Base-by-base conservation (phyloP, 2,329 filamentous ascomycete species). In the Thermoascus crustaceus region DNA sequence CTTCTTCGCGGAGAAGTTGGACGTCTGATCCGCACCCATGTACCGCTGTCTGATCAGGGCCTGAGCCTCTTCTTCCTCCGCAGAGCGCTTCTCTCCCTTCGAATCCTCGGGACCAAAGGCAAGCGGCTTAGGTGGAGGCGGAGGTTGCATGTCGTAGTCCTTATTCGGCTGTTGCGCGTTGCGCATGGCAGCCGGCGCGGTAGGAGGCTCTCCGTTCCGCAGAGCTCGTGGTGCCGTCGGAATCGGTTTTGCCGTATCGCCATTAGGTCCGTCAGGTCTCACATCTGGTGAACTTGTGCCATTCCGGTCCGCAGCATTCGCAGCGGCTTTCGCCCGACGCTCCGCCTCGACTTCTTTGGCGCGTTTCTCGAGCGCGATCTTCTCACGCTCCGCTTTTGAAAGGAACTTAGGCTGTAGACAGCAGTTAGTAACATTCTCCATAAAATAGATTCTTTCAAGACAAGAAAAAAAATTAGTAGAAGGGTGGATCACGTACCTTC, bases 1-100 rank as follows among this genome's bases (percentile, higher is more conserved):
- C 73, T 96, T 98, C 67, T 91, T 85, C 1, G 88, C 88, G 0
- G 87, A 94, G 55, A 96, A 95, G 23, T 76, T 94, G 4, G 83
- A 88, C 46, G 91, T 93, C 34, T 84, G 78, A 45, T 94, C 85
- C 1, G 85, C 82, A 3, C 91, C 91, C 74, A 96, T 88, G 55
- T 98, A 98, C 42, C 86, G 73, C 48, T 85, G 78, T 40, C 84
- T 75, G 42, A 85, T 77, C 39, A 91, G 66, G 18, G 80, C 80
- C 54, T 93, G 85, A 7, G 78, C 76, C 42, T 80, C 78, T 8
- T 76, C 73, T 39, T 73, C 71, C 10, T 74, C 62, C 2, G 62
- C 54, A 6, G 53, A 38, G 9, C 60, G 60, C 48, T 71, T 73
- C 16, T 64, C 60, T 4, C 49, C 54, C 44, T 64, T 66, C 7